Percentiles rank a stretch among this genome's conserved stretches.
Evolutionary conservation across 371 early-diverging fungal genomes (phyloP).

Genomic region (Basidiobolus meristosporus): DNA sequence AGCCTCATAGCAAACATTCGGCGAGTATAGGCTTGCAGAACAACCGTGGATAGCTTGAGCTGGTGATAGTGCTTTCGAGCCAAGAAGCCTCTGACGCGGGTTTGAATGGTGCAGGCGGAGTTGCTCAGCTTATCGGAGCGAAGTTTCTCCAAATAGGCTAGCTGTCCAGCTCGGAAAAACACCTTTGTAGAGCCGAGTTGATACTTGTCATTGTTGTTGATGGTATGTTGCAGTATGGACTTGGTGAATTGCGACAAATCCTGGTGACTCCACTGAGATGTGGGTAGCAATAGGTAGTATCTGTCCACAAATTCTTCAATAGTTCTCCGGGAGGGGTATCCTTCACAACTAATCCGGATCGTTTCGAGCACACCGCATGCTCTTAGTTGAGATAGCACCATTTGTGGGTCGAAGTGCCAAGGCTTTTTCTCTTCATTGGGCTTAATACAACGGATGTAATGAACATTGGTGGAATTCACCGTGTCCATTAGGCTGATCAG

Average conservation of each 20-base stretch:
- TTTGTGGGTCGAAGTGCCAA: constrained; percentile 75
- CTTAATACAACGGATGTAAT: constrained; percentile 97
- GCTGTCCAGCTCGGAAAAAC: constrained; percentile 96
- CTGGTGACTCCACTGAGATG: no score
- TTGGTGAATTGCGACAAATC: no score
- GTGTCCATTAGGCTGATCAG: constrained; percentile 86
- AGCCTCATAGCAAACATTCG: no score
- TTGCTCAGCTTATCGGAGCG: no score
- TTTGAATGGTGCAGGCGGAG: no score
- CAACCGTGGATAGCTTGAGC: no score
- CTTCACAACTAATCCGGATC: constrained; percentile 95
- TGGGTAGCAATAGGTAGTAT: constrained; percentile 25
- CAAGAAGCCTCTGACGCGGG: no score
- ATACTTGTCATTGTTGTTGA: constrained; percentile 70
- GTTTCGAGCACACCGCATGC: constrained; percentile 99
- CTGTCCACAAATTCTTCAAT: constrained; percentile 88
- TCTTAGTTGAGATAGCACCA: constrained; percentile 88
- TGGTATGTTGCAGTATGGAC: constrained; percentile 76
- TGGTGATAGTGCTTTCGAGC: no score
- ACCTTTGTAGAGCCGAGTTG: constrained; percentile 95
- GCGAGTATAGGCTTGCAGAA: no score
- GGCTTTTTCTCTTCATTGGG: constrained; percentile 86
- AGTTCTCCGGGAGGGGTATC: constrained; percentile 89
- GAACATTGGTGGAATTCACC: constrained; percentile 80
- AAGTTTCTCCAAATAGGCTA: no score